Conservation (phyloP, 805 yeast species). For the Ogataea nakhonphanomensis region DNA sequence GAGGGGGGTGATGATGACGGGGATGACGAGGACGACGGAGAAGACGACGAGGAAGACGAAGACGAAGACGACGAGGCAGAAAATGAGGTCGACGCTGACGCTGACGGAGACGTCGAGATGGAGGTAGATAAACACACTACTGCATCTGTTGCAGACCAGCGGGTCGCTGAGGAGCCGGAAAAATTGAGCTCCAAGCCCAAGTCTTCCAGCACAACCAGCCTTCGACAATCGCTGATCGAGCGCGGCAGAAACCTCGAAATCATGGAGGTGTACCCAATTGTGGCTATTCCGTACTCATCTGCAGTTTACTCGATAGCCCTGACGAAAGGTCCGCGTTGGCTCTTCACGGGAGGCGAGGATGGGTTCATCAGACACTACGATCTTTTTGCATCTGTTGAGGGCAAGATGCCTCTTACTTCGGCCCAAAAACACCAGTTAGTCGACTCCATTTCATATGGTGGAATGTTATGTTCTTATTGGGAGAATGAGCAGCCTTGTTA, state of each 20-base stretch:
- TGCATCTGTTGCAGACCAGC: neutral
- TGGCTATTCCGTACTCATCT: constrained; percentile 80
- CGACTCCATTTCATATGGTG: constrained; percentile 82
- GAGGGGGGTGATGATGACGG: constrained; percentile 11
- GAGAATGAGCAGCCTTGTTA: constrained; percentile 88
- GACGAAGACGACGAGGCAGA: constrained; percentile 24
- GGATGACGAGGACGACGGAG: constrained; percentile 23
- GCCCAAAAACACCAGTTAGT: constrained; percentile 88
- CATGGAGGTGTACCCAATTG: constrained; percentile 76
- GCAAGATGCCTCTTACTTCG: constrained; percentile 80
- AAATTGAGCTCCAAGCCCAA: neutral
- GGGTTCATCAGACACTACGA: constrained; percentile 91
- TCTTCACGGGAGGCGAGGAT: constrained; percentile 94
- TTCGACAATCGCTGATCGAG: constrained; percentile 28
- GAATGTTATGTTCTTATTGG: constrained; percentile 83
- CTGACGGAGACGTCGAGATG: constrained; percentile 18
- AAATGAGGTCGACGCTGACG: constrained; percentile 26
- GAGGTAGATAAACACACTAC: constrained; percentile 18
- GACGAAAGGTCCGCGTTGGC: constrained; percentile 77
- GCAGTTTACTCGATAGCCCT: constrained; percentile 76
- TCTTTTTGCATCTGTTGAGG: constrained; percentile 79
- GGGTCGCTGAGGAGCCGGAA: neutral
- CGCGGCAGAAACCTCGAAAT: constrained; percentile 51
- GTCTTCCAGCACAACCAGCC: neutral
- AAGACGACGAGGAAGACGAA: constrained; percentile 10